Percentiles rank a stretch among this genome's conserved stretches.
Evolutionary conservation across 139 green algal genomes (phyloP).

Genomic region (Tetradesmus obliquus): DNA sequence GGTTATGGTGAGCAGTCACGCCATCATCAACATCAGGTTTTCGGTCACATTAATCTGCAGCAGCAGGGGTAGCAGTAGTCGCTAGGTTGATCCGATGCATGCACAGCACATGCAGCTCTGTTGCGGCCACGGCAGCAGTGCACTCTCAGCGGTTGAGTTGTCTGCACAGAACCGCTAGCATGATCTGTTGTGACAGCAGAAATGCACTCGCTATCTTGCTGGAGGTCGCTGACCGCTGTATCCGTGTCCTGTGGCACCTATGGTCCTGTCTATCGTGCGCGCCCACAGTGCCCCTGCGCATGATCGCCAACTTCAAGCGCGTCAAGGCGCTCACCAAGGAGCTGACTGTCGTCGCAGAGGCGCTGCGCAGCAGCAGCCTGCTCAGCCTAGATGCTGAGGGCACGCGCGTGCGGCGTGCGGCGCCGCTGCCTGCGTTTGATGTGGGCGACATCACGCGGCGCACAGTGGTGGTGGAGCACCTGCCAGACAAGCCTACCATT

Average conservation of each 20-base stretch:
- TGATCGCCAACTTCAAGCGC: conserved; percentile 72
- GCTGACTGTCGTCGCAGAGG: conserved; percentile 48
- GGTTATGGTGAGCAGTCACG: conserved; percentile 66
- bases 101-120: background rate
- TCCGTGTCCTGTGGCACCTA: background rate
- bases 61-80: background rate
- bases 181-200: background rate
- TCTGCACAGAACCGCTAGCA: background rate
- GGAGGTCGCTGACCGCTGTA: background rate
- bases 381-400: conserved; percentile 55
- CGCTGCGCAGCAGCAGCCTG: conserved; percentile 46
- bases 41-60: background rate
- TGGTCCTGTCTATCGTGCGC: background rate
- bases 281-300: conserved; percentile 68
- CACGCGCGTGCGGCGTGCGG: conserved; percentile 52
- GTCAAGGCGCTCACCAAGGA: conserved; percentile 64
- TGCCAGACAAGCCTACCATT: conserved; percentile 68
- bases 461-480: conserved; percentile 71
- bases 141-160: background rate
- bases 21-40: background rate
- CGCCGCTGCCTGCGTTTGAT: conserved; percentile 65
- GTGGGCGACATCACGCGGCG: conserved; percentile 57
- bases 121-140: too few species aligned
- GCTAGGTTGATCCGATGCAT: background rate
- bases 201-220: background rate